phyloP scores from a whole-genome alignment of 805 yeast species.

The Saccharomyces jurei region DNA sequence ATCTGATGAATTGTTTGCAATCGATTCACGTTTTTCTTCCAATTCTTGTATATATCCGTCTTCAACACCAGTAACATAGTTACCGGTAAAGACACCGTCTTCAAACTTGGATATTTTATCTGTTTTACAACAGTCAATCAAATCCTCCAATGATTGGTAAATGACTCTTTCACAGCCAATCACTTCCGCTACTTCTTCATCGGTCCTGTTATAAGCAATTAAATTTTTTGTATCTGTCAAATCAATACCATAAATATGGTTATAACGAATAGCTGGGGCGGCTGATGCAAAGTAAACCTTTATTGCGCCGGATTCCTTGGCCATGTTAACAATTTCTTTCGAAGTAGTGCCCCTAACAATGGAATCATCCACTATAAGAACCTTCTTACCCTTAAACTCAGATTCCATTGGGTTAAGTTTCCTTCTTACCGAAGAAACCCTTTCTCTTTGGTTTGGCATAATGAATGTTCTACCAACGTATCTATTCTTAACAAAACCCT shows the following conservation, averaged over 20 bases:
- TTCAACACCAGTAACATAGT: slow-evolving; percentile 90
- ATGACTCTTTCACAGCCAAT: slow-evolving; percentile 89
- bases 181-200: slow-evolving; percentile 62
- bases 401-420: slow-evolving; percentile 93
- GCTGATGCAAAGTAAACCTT: slow-evolving; percentile 95
- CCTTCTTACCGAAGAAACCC: slow-evolving; percentile 87
- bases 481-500: slow-evolving; percentile 93
- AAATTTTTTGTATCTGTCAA: slow-evolving; percentile 90
- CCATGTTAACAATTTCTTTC: slow-evolving; percentile 93
- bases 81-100: slow-evolving; percentile 94
- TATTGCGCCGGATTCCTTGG: slow-evolving; percentile 95
- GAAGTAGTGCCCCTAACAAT: slow-evolving; percentile 98
- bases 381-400: slow-evolving; percentile 79
- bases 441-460: slow-evolving; percentile 95
- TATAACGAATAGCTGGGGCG: slow-evolving; percentile 94
- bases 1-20: slow-evolving; percentile 49
- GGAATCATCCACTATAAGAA: slow-evolving; percentile 89
- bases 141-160: slow-evolving; percentile 78
- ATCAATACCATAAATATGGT: slow-evolving; percentile 96
- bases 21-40: slow-evolving; percentile 66
- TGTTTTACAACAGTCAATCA: slow-evolving; percentile 67
- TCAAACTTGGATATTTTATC: slow-evolving; percentile 53
- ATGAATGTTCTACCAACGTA: slow-evolving; percentile 97
- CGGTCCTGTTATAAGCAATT: slow-evolving; percentile 76
- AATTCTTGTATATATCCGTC: slow-evolving; percentile 72